These are phyloP conservation scores for Plectosphaerella sp. DNA, from an alignment of 2,329 filamentous ascomycete genomes.

Conservation along the genomic window DNA sequence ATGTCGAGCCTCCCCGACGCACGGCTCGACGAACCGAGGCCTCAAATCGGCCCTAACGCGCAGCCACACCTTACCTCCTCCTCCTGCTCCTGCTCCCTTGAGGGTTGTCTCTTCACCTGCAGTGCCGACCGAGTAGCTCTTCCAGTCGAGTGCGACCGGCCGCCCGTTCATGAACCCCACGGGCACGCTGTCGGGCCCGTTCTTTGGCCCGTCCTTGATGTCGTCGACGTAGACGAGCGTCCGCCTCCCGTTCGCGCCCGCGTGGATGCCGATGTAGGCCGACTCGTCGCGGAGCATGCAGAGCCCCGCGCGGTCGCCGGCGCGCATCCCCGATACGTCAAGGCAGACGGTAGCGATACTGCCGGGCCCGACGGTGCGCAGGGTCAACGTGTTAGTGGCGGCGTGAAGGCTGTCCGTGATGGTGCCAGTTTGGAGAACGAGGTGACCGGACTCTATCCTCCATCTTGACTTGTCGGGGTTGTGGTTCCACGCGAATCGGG, in stretches of 20 bases:
- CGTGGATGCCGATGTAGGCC: conserved; percentile 47
- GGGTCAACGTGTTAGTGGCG: conserved; percentile 37
- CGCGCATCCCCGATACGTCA: conserved; percentile 39
- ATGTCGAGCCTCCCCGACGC: background rate
- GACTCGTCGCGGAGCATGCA: conserved; percentile 46
- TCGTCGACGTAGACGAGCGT: background rate
- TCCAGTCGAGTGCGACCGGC: conserved; percentile 17
- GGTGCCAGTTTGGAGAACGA: conserved; percentile 35
- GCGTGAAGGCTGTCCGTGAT: conserved; percentile 42
- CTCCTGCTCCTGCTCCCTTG: background rate
- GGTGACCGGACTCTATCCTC: conserved; percentile 25
- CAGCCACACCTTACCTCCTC: conserved; percentile 8
- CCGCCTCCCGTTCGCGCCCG: background rate
- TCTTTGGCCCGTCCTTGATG: background rate
- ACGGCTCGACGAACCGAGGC: background rate
- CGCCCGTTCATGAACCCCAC: background rate
- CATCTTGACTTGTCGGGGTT: conserved; percentile 47
- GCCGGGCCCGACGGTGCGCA: conserved; percentile 40
- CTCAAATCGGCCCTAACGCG: conserved; percentile 14
- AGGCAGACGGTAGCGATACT: conserved; percentile 43
- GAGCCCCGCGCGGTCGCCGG: conserved; percentile 47
- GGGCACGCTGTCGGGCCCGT: background rate
- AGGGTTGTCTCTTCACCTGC: background rate
- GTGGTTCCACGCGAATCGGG: conserved; percentile 51
- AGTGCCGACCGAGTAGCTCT: conserved; percentile 21